Base-by-base conservation (phyloP, 805 yeast genomes). In the Wickerhamiella slavikovae region DNA sequence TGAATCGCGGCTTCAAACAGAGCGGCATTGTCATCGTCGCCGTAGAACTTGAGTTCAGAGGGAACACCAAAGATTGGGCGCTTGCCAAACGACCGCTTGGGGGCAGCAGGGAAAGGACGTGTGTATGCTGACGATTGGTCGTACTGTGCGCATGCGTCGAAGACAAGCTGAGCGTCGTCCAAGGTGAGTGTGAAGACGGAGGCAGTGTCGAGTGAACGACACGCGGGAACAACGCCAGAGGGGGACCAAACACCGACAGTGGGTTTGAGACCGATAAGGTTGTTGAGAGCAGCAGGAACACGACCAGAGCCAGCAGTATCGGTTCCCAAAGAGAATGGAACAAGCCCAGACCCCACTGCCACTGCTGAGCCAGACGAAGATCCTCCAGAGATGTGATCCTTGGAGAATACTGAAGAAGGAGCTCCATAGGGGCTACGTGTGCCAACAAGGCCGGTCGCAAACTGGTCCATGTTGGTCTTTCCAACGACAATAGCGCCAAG, bases 271-370 rank as follows among this genome's bases (percentile, higher is more conserved):
- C 96, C 96, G 38, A 85, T 66, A 41, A 82, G 55, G 52, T 89
- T 89, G 62, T 85, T 85, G 39, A 85, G 60, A 18, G 82, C 85
- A 16, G 96, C 96, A 17, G 98, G 98, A 19, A 85, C 98, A 45
- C 98, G 68, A 24, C 95, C 95, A 4, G 93, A 79, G 15, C 98
- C 98, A 7, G 98, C 98, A 22, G 98, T 85, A 49, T 85, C 98
- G 4, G 96, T 89, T 22, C 95, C 95, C 41, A 85, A 60, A 1
- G 94, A 64, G 28, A 85, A 45, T 20, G 96, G 94, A 12, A 79
- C 94, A 28, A 71, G 59, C 35, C 96, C 96, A 40, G 82, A 64
- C 14, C 82, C 85, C 13, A 82, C 95, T 15, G 73, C 83, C 10
- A 73, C 70, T 4, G 93, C 91, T n/a, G 93, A 79, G 9, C 98